phyloP scores from a whole-genome alignment of 768 basidiomycete species.

The Amanita jacksonii region DNA sequence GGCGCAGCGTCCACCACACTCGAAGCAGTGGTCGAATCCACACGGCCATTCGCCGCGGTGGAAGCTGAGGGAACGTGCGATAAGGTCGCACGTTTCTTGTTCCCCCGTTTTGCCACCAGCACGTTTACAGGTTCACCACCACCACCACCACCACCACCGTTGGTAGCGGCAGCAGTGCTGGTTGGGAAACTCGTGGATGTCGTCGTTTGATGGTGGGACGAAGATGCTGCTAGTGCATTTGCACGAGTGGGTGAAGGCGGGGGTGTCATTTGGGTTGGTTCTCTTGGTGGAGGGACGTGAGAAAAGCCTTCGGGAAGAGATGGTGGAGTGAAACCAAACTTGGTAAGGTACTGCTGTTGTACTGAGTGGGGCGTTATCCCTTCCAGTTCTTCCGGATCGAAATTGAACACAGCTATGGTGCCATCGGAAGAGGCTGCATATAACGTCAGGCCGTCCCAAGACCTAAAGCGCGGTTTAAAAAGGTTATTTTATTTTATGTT shows the following conservation, averaged over 20 bases:
- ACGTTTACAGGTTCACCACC: slow-evolving; percentile 58
- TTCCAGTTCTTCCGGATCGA: slow-evolving; percentile 71
- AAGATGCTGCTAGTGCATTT: slow-evolving; percentile 18
- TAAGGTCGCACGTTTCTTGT: slow-evolving; percentile 47
- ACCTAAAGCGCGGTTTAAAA: slow-evolving; percentile 40
- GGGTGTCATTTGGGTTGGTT: slow-evolving; percentile 28
- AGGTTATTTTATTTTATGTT: slow-evolving; percentile 6
- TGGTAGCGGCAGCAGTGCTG: too few species aligned
- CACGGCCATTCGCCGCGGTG: slow-evolving; percentile 9
- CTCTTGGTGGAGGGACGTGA: slow-evolving; percentile 24
- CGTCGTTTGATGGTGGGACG: slow-evolving; percentile 23
- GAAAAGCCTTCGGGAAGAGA: slow-evolving; percentile 66
- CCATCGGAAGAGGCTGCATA: slow-evolving; percentile 97
- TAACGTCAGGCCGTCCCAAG: slow-evolving; percentile 82
- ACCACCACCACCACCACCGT: too few species aligned
- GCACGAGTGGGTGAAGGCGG: slow-evolving; percentile 35
- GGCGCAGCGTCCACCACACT: slow-evolving; percentile 8
- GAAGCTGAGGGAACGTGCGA: slow-evolving; percentile 18
- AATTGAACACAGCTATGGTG: slow-evolving; percentile 82
- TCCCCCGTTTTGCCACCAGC: slow-evolving; percentile 63
- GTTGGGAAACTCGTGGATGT: slow-evolving; percentile 16
- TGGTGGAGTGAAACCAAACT: slow-evolving; percentile 66
- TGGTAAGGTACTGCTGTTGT: slow-evolving; percentile 72
- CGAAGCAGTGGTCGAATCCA: slow-evolving; percentile 1
- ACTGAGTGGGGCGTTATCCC: slow-evolving; percentile 68